These are phyloP conservation scores for Xylaria intraflava DNA, from an alignment of 495 filamentous ascomycete genomes.

Conservation along the genomic window DNA sequence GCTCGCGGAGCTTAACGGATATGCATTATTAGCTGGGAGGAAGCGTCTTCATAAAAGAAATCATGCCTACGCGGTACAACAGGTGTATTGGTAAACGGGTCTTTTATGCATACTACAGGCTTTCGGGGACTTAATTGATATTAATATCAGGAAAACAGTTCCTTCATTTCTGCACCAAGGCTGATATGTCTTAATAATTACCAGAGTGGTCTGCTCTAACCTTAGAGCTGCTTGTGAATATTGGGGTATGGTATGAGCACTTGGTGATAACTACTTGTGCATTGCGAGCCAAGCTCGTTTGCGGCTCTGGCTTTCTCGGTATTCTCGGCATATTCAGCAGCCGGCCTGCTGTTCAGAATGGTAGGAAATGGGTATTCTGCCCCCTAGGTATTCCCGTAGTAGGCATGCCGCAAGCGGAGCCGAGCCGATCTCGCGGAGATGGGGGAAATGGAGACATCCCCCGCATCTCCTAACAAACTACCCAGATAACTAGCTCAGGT, in stretches of 20 bases:
- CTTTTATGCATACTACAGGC: conserved; percentile 22
- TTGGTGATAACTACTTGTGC: no score
- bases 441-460: not conserved
- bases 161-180: not conserved
- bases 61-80: not conserved
- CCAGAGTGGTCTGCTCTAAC: not conserved
- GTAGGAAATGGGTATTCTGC: no score
- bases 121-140: conserved; percentile 17
- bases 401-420: not conserved
- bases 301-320: no score
- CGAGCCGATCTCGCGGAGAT: not conserved
- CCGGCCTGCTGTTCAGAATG: no score
- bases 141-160: conserved; percentile 3
- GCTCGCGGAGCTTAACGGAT: conserved; percentile 6
- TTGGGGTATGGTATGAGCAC: not conserved
- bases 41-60: conserved; percentile 9
- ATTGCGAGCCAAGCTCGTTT: no score
- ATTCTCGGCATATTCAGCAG: no score
- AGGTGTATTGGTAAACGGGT: conserved; percentile 16
- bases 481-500: no score
- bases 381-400: not conserved
- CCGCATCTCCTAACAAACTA: not conserved
- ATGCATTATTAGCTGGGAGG: conserved; percentile 4
- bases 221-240: not conserved
- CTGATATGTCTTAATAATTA: not conserved